Evolutionary conservation across 805 yeast genomes (phyloP), one percentile per base, ranked within the genome.

Genomic region (Schizosaccharomyces octosporus): DNA sequence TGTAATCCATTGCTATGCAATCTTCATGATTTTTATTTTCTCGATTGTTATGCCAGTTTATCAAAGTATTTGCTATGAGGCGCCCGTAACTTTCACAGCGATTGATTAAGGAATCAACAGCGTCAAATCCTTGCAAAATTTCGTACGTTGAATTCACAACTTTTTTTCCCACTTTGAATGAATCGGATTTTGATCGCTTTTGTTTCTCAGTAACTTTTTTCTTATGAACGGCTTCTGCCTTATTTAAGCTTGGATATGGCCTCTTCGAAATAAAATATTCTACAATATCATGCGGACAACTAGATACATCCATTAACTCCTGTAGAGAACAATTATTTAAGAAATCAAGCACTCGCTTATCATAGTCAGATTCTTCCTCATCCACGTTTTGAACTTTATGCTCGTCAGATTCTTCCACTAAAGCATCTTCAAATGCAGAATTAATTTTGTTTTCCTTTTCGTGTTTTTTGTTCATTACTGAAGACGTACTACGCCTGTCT

Each of bases 41-140:
- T 6, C 83, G 77, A 59, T 79, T 77, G n/a, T 87, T 87, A 42
- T 97, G 97, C 99, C 99, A 93, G 63, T 79, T 76, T 59, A 74
- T 75, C 72, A 93, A 86, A 64, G 87, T 93, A 13, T 73, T 70
- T 4, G 87, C 76, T 63, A 93, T 87, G 7, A 75, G 70, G 17
- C 76, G 74, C 62, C 97, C 95, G 66, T 85, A 83, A n/a, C 79
- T 78, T 9, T 88, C 81, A 73, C 99, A 93, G 65, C 81, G 79
- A 63, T 81, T 81, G 64, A 93, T 87, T 65, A 93, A 75, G n/a
- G 94, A 84, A 67, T 90, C 97, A 55, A 93, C 95, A 0, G 98
- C 97, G 64, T 82, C 83, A 70, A 93, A 93, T 4, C 97, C 97
- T 6, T 21, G 55, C n/a, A 59, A 17, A 2, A 59, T 41, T 11